Conservation (phyloP, 305 asterid genomes). For the Fraxinus velutina region DNA sequence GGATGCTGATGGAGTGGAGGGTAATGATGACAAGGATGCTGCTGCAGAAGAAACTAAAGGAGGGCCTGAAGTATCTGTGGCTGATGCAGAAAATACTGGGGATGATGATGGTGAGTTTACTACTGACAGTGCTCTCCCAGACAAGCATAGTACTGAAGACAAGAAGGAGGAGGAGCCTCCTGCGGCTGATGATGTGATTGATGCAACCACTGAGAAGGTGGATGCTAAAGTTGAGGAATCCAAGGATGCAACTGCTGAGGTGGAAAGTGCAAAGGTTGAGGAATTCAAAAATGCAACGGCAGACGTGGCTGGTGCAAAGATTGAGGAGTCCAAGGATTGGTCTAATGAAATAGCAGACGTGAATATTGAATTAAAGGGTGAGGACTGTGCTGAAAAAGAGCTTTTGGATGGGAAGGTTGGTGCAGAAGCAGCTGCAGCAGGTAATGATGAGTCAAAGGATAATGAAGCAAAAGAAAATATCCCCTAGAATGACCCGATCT, state of each 20-base stretch:
- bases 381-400: neutral
- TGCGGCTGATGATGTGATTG: slow-evolving; percentile 15
- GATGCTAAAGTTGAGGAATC: slow-evolving; percentile 18
- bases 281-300: neutral
- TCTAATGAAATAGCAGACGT: slow-evolving; percentile 12
- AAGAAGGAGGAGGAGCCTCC: slow-evolving; percentile 23
- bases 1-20: slow-evolving; percentile 21
- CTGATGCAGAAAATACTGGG: slow-evolving; percentile 25
- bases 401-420: slow-evolving; percentile 17
- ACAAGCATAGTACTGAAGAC: slow-evolving; percentile 18
- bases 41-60: slow-evolving; percentile 34
- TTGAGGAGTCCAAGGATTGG: slow-evolving; percentile 10
- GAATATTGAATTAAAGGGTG: slow-evolving; percentile 10
- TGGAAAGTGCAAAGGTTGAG: slow-evolving; percentile 12
- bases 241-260: slow-evolving; percentile 20
- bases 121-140: slow-evolving; percentile 18
- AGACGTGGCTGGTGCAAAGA: neutral
- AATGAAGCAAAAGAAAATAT: slow-evolving; percentile 15
- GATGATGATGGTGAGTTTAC: slow-evolving; percentile 18
- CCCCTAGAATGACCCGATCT: neutral
- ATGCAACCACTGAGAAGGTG: slow-evolving; percentile 12
- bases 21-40: slow-evolving; percentile 24
- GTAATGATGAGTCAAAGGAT: slow-evolving; percentile 23
- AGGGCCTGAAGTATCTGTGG: slow-evolving; percentile 23
- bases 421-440: slow-evolving; percentile 22